Base-by-base conservation (phyloP, 2,329 filamentous ascomycete genomes). In the Cytospora paraplurivora region DNA sequence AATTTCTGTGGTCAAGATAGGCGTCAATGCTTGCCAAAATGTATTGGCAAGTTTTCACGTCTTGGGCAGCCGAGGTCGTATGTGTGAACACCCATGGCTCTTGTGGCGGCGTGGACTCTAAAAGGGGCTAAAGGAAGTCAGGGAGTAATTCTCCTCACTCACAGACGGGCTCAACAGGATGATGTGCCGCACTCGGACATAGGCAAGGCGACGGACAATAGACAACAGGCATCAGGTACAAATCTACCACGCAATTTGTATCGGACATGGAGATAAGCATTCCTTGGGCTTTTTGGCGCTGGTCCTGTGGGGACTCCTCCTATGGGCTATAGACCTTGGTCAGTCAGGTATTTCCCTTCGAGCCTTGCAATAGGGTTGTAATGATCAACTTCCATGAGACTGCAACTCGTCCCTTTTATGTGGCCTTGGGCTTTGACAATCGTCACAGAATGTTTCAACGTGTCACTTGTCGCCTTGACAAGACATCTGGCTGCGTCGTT, bases 391-490 rank as follows among this genome's bases (percentile, higher is more conserved):
- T 47, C 50, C 58, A 55, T 54, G 15, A 35, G 27, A 44, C 47
- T 32, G 17, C 19, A 33, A 55, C 35, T 19, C 12, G 21, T 17
- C 8, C 59, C 33, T 33, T 15, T 32, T 33, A n/a, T 27, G 15
- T 38, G 51, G 21, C 19, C 51, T 50, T 27, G 33, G 32, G 8
- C 35, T 21, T 51, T 61, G 52, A 32, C 38, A 50, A 32, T 15
- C 32, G n/a, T 21, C 59, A 55, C 59, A 50, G 27, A 41, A 27
- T 27, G 27, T 61, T 61, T 11, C 44, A 41, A 35, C 61, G 47
- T 35, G 19, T 55, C 41, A 59, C 35, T 63, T 49, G 44, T 35
- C 56, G n/a, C 27, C 37, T 33, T 27, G 19, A 50, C 41, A 51
- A 58, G 56, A 21, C 2, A 41, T 27, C 32, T 33, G 51, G 57